A percentile compares a stretch with the other conserved stretches of the same genome.
These are phyloP conservation scores for Cryptococcus hybrid DNA, from an alignment of 1,284 basidiomycete species.

Conservation along the genomic window DNA sequence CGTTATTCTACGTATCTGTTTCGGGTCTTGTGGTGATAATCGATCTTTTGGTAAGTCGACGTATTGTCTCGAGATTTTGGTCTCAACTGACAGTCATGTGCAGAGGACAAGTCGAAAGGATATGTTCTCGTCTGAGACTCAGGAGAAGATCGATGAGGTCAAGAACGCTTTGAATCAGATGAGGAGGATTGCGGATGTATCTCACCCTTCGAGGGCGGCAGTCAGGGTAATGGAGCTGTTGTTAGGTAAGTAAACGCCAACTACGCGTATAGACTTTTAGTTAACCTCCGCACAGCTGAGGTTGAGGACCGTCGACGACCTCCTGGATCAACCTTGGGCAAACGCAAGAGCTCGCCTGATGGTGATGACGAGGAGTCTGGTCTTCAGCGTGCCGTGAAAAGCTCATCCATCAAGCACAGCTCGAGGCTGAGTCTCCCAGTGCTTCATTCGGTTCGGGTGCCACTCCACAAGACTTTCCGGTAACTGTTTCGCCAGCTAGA, in stretches of 20 bases:
- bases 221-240: slow-evolving; percentile 51
- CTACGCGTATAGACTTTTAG: neutral
- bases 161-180: slow-evolving; percentile 43
- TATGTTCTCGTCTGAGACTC: slow-evolving; percentile 41
- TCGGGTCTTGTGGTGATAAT: slow-evolving; percentile 50
- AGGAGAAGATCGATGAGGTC: slow-evolving; percentile 47
- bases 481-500: slow-evolving; percentile 5
- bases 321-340: slow-evolving; percentile 33
- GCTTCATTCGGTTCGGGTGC: slow-evolving; percentile 17
- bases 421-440: slow-evolving; percentile 39
- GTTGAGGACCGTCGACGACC: slow-evolving; percentile 45
- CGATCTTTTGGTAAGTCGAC: slow-evolving; percentile 42
- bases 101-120: slow-evolving; percentile 36
- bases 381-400: slow-evolving; percentile 50
- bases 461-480: slow-evolving; percentile 4
- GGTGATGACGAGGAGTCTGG: slow-evolving; percentile 42
- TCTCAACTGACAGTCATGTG: neutral
- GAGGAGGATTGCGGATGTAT: slow-evolving; percentile 45
- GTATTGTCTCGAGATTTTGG: neutral
- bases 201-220: slow-evolving; percentile 47
- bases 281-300: slow-evolving; percentile 30
- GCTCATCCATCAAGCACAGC: slow-evolving; percentile 46
- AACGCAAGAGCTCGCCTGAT: slow-evolving; percentile 36
- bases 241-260: slow-evolving; percentile 29
- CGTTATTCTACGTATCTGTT: slow-evolving; percentile 43